Evolutionary conservation across 108 stramenopile species (phyloP), one percentile per base, ranked within the genome.

Genomic region (Licmophora abbreviata): DNA sequence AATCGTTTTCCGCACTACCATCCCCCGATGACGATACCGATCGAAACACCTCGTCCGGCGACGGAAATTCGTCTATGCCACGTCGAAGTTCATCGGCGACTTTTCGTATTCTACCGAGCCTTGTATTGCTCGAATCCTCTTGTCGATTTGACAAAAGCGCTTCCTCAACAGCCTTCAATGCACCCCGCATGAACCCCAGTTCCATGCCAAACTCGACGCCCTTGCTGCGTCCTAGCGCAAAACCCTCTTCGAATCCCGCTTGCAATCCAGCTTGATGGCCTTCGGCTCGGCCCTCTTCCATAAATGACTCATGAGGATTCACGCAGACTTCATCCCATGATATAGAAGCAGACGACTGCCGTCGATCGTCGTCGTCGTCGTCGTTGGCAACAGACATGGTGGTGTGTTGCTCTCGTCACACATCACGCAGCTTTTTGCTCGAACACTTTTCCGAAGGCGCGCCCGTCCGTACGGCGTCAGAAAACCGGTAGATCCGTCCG

Each of bases 201-300:
- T 40, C 38, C 15, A 40, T 18, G 3, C 38, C 38, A 40, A 40
- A 18, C 20, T 40, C 38, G 20, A 40, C 20, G 20, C 38, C 38
- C 5, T 40, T 40, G 18, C 15, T 40, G 15, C 20, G 15, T 1
- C 38, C 38, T 18, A 40, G 38, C 3, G 15, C 15, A 40, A 18
- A 40, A 40, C 38, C 38, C 38, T 40, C 38, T 18, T 40, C 20
- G 38, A 18, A 40, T 18, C 38, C 38, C 20, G 38, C 38, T 40
- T 40, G 18, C 5, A 40, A 4, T 18, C 38, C 38, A 18, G 38
- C 38, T 5, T 40, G 3, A 18, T 15, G 18, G 20, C 38, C 38
- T 20, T 40, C 38, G 3, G 15, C 5, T 40, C 38, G 38, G 15
- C 38, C 38, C 38, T 40, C 5, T 40, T 40, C 38, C 38, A 40